Evolutionary conservation across 495 filamentous ascomycete genomes (phyloP), one percentile per base, ranked within the genome.

Genomic region (Penicillium cinerascens): DNA sequence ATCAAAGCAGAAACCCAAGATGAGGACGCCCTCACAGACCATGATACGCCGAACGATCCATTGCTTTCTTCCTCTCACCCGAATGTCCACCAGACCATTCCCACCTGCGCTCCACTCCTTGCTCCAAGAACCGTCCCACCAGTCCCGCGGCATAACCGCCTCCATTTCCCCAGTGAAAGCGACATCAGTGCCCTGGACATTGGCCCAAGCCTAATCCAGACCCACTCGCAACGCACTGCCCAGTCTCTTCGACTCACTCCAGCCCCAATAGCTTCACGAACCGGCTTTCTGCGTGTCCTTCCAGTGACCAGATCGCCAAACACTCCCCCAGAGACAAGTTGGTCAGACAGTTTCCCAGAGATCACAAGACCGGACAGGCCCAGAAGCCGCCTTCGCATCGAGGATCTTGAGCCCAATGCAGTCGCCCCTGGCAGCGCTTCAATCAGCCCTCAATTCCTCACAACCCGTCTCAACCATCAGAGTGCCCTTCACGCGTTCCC

Each of bases 181-280:
- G 64, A 71, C 6, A 67, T 71, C 54, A 67, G 60, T 22, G 40
- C 57, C 7, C 55, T 71, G 4, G 68, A 69, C 39, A 43, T 71
- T 1, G 64, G 67, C 4, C 65, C 65, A 21, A 18, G 37, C 16
- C 18, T 39, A 3, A 39, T 16, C 1, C 37, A 20, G 18, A 9
- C 37, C 10, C 16, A 39, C 4, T 11, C 13, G 11, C 4, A 33
- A 33, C 6, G 9, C 4, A 11, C 2, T 4, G 16, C 3, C 3
- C 18, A n/a, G n/a, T n/a, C 13, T 20, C n/a, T 2, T 13, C 7
- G n/a, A 18, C 2, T 6, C 16, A 18, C 13, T 20, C 37, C 2
- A 17, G 10, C 10, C 13, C 29, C 37, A 16, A 2, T 18, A 7
- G 37, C 37, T 7, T 8, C 3, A 56, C 63, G 0, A 11, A 26